Base-by-base conservation (phyloP, 1,139 yeast species). In the Saccharomycopsis hybrid region DNA sequence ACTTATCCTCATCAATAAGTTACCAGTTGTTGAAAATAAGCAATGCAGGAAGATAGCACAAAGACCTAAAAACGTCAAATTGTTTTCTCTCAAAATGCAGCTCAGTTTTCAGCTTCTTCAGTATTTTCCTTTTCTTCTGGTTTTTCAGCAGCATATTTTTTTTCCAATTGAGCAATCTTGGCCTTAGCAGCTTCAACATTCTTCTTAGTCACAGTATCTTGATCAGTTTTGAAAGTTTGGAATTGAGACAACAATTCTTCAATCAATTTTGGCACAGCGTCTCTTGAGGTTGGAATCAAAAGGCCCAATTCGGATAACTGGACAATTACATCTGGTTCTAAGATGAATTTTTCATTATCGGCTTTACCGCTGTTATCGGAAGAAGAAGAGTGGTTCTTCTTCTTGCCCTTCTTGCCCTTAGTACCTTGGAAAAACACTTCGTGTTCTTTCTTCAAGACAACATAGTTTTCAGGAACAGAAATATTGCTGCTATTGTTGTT, bases 321-420 rank as follows among this genome's bases (percentile, higher is more conserved):
- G 58, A 84, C 82, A 62, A 92, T 82, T 57, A 88, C 76, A 56
- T 82, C 84, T 53, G 95, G 85, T 64, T 90, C 92, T 61, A 92
- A 78, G 55, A 83, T 76, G 66, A 89, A 83, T 68, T 78, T 78
- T 2, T 41, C 35, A 13, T 32, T 27, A 5, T 33, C 13, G 5
- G 9, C 28, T 9, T 42, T 13, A 8, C 28, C 39, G 18, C 5
- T 27, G 46, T 43, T 33, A 25, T 25, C 18, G 5, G 38, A 31
- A 43, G 41, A 25, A 4, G 24, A 18, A 5, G 44, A 40, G 33
- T 70, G 65, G 57, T 70, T 65, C 55, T 67, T 62, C 65, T 72
- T 74, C 68, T 72, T 73, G 59, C 66, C 66, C 63, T 77, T 76
- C 66, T 82, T 77, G 54, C 79, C 76, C 56, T 73, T 73, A 50